phyloP scores from a whole-genome alignment of 805 yeast genomes.

The Hagleromyces aurorensis region DNA sequence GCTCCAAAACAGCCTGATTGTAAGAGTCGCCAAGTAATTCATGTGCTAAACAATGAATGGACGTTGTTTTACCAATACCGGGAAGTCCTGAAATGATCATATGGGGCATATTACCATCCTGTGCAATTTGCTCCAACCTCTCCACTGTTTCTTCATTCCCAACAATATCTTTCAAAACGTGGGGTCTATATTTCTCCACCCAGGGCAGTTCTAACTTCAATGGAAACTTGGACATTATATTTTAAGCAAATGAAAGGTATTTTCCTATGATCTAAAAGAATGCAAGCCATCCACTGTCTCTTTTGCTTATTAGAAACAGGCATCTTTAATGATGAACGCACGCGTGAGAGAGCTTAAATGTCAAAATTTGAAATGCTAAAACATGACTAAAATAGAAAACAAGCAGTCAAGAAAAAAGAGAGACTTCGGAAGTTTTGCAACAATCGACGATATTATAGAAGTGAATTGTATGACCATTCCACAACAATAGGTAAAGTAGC shows the following conservation, averaged over 20 bases:
- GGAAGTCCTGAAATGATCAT: conserved; percentile 93
- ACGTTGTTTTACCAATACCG: conserved; percentile 96
- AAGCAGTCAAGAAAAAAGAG: too few species aligned
- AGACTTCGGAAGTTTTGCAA: too few species aligned
- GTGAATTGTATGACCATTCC: too few species aligned
- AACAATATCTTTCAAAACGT: conserved; percentile 70
- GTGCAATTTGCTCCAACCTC: conserved; percentile 72
- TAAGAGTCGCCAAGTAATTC: conserved; percentile 70
- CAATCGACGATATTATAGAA: too few species aligned
- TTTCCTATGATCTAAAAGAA: neutral
- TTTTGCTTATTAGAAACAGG: too few species aligned
- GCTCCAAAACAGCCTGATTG: conserved; percentile 78
- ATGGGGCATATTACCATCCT: conserved; percentile 96
- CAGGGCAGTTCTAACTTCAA: conserved; percentile 34
- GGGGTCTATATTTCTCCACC: conserved; percentile 97
- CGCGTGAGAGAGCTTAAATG: too few species aligned
- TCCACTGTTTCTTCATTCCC: conserved; percentile 90
- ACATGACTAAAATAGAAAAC: too few species aligned
- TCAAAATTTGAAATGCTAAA: too few species aligned
- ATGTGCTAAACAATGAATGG: conserved; percentile 81
- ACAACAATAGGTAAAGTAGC: too few species aligned
- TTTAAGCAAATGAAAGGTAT: neutral
- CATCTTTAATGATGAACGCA: too few species aligned
- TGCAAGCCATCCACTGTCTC: too few species aligned
- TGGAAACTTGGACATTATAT: conserved; percentile 8